Base-by-base conservation (phyloP, 768 basidiomycete species). In the Crepidotus variabilis region DNA sequence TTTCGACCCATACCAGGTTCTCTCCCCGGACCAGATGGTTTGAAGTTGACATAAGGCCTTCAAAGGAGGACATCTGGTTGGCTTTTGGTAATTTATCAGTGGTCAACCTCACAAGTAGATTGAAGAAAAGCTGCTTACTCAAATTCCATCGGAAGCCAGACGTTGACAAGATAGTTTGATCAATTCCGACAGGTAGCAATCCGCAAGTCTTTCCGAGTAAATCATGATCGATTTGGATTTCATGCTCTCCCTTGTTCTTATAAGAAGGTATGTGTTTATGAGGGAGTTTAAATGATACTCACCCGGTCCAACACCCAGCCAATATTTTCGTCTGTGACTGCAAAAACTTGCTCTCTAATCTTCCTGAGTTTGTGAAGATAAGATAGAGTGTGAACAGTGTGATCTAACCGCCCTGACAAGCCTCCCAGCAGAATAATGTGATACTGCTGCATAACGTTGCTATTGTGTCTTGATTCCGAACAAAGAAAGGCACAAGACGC, bases 101-200 rank as follows among this genome's bases (percentile, higher is more conserved):
- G 10, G 11, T 18, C 13, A 34, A 51, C n/a, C 35, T 8, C 36
- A 9, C 10, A 45, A 8, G 11, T 45, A 11, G 35, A 16, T 23
- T 21, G 52, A 24, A 39, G 21, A 35, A 52, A 21, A 57, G 14
- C 52, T 1, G 74, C 83, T 60, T 63, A 90, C 95, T 80, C 47
- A 97, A 69, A 70, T 99, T 88, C 97, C 97, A 99, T 61, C 84
- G 78, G 33, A 98, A 76, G 0, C 97, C 97, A 0, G 72, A 79
- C 0, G 94, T 98, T 2, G 88, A 83, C n/a, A 98, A 74, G 14
- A 83, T 70, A 0, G 94, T 88, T 4, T 77, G 79, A 24, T 86
- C 86, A 13, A 94, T 73, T 0, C 95, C 97, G 2, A 98, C 81
- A 0, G 97, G 97, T 9, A 99, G 80, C n/a, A 98, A 80, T 0